A percentile compares a stretch with the other conserved stretches of the same genome.
These are phyloP conservation scores for Verticillium longisporum DNA, from an alignment of 2,329 filamentous ascomycete genomes.

Conservation along the genomic window DNA sequence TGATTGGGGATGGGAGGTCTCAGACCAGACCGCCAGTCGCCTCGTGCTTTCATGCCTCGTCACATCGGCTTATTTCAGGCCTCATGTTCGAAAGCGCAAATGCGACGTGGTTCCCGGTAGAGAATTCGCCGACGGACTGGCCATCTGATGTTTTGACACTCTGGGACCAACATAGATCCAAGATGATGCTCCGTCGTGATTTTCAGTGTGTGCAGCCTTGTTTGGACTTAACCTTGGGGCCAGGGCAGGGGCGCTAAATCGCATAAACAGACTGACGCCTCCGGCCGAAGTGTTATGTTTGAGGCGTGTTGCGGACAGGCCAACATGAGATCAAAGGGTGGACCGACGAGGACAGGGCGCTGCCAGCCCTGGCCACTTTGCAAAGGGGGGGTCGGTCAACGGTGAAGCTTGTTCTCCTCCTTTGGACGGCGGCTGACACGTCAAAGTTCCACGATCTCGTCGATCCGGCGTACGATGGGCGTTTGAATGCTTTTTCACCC, in stretches of 20 bases:
- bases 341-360: background rate
- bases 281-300: conserved; percentile 13
- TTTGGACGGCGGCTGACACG: background rate
- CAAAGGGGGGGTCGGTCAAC: conserved; percentile 2
- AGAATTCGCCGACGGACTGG: too few relatives aligned
- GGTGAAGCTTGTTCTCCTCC: conserved; percentile 1
- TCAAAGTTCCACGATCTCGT: background rate
- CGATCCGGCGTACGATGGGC: background rate
- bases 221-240: background rate
- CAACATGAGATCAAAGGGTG: conserved; percentile 8
- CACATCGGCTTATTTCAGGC: background rate
- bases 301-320: conserved; percentile 18
- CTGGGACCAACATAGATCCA: too few relatives aligned
- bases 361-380: background rate
- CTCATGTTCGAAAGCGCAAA: background rate
- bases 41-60: background rate
- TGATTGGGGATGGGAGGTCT: background rate
- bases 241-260: background rate
- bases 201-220: background rate
- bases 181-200: background rate
- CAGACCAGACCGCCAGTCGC: background rate
- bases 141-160: background rate
- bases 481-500: background rate
- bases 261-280: conserved; percentile 12
- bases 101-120: background rate